phyloP scores from a whole-genome alignment of 2,329 filamentous ascomycete genomes.

The Cadophora sp. region DNA sequence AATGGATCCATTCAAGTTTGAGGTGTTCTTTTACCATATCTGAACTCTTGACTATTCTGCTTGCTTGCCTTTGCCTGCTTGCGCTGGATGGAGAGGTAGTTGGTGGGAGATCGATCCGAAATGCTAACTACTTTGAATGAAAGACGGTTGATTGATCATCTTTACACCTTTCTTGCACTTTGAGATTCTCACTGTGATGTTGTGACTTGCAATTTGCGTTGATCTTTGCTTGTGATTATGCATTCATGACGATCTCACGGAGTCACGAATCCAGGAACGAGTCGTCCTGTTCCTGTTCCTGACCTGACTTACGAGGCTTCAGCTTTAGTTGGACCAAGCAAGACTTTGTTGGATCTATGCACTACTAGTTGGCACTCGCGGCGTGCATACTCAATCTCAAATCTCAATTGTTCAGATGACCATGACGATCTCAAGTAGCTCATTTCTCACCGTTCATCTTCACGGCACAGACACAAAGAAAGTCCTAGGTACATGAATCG shows the following conservation, averaged over 20 bases:
- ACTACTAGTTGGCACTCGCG: too few relatives aligned
- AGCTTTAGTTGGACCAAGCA: too few relatives aligned
- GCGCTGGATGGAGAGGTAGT: constrained; percentile 4
- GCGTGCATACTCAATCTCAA: too few relatives aligned
- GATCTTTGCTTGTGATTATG: constrained; percentile 1
- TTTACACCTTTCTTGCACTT: neutral
- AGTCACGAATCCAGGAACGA: too few relatives aligned
- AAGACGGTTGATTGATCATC: constrained; percentile 4
- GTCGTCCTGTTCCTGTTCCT: neutral
- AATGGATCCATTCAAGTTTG: neutral
- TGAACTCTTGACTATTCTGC: constrained; percentile 9
- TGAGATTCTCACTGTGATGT: neutral
- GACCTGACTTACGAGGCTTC: neutral
- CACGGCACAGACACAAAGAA: neutral
- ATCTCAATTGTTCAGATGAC: neutral
- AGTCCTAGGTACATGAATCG: neutral
- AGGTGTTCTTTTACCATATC: constrained; percentile 1
- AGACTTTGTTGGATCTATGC: too few relatives aligned
- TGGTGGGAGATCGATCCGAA: neutral
- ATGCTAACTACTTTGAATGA: constrained; percentile 10
- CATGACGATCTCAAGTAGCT: neutral
- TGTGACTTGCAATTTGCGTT: neutral
- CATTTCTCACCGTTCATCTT: too few relatives aligned
- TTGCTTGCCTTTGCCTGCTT: neutral
- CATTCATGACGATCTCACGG: neutral